These are phyloP conservation scores for Ceratocystis alfenasii DNA, from an alignment of 2,329 filamentous ascomycete genomes.

Conservation along the genomic window DNA sequence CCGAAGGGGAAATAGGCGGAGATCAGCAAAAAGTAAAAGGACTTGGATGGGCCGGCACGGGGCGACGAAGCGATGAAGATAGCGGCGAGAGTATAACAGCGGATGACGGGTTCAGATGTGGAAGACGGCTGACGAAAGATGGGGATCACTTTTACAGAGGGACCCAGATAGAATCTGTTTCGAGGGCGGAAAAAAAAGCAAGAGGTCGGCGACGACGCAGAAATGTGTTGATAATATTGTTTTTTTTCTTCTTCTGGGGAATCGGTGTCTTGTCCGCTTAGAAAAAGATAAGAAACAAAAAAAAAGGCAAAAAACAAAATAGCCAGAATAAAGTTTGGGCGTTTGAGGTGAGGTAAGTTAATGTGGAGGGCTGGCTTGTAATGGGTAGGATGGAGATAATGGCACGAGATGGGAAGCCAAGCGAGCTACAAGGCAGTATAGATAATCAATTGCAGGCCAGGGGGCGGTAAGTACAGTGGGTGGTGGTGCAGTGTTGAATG, in stretches of 20 bases:
- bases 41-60: background rate
- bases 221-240: conserved; percentile 6
- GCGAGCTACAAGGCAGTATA: background rate
- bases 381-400: background rate
- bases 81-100: background rate
- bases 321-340: background rate
- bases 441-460: background rate
- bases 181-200: background rate
- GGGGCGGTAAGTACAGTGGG: background rate
- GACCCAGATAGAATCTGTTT: background rate
- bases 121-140: background rate
- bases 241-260: background rate
- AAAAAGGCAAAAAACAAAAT: background rate
- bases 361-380: background rate
- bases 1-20: background rate
- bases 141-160: background rate
- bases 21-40: background rate
- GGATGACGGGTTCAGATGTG: background rate
- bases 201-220: background rate
- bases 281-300: background rate
- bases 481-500: background rate
- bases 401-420: background rate
- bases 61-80: background rate
- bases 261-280: background rate
- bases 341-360: conserved; percentile 6